Evolutionary conservation across 2,329 filamentous ascomycete genomes (phyloP), one percentile per base, ranked within the genome.

Genomic region (Penicillium concentricum): DNA sequence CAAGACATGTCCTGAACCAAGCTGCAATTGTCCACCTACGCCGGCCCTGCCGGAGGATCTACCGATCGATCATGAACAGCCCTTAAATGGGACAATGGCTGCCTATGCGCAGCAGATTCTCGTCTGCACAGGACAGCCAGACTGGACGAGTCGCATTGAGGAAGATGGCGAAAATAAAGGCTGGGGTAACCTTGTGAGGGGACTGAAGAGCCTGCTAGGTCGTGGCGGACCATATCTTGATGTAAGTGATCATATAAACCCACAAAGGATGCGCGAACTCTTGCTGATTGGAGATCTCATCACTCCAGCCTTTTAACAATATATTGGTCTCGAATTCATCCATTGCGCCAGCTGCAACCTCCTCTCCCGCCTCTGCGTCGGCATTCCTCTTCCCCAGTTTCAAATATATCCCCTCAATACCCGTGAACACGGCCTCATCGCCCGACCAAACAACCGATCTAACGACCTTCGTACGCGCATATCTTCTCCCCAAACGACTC

Each of bases 61-160:
- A 16, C 84, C 87, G 22, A 92, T 97, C 51, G 92, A 97, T 69
- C 81, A 82, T 65, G 81, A 84, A 59, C 84, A 84, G 38, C 80
- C 83, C 18, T 78, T 97, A 42, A 87, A 89, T 69, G 90, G 90
- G 13, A 88, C 89, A 6, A 92, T 96, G 76, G 81, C 88, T 2
- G 79, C 82, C 1, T 96, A 96, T 71, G 81, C 86, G 1, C 88
- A 95, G 73, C 92, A 97, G 65, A 83, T 97, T 4, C 75, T 97
- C 10, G 81, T 97, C 15, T 92, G 89, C 60, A 96, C 92, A 0
- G 92, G 91, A 5, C 84, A 86, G 59, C 77, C 82, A 30, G 90
- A 96, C 75, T 97, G 92, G 92, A 79, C 82, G 28, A 92, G 89
- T 68, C 84, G 85, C 56, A 95, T 97, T 60, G 92, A 96, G 71